phyloP scores from a whole-genome alignment of 2,329 filamentous ascomycete genomes.

The Cladosporium sp. region DNA sequence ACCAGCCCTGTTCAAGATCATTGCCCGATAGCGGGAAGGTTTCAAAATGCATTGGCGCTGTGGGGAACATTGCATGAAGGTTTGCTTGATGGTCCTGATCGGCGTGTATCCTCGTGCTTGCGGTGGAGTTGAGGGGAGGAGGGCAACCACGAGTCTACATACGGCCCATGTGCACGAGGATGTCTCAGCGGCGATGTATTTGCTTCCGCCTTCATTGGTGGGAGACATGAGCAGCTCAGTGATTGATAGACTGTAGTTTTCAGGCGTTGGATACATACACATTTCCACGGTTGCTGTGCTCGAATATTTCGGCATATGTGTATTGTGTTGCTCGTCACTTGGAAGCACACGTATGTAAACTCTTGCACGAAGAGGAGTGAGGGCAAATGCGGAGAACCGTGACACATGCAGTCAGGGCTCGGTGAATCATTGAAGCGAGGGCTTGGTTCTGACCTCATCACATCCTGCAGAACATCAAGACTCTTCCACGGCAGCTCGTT shows the following conservation, averaged over 20 bases:
- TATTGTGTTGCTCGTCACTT: too few species aligned
- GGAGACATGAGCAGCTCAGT: neutral
- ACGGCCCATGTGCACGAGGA: neutral
- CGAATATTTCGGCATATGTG: neutral
- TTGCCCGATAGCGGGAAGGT: neutral
- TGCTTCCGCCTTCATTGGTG: neutral
- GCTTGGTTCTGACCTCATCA: constrained; percentile 15
- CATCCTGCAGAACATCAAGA: neutral
- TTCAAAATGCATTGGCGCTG: neutral
- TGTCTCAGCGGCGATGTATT: neutral
- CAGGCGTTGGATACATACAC: neutral
- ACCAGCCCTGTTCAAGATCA: neutral
- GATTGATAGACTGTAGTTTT: neutral
- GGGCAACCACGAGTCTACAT: neutral
- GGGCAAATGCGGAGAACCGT: constrained; percentile 9
- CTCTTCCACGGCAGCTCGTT: neutral
- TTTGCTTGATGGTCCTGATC: constrained; percentile 2
- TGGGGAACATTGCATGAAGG: neutral
- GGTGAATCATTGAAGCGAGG: constrained; percentile 10
- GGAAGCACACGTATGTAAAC: neutral
- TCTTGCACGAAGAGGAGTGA: neutral
- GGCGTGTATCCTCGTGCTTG: neutral
- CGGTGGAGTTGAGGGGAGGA: too few species aligned
- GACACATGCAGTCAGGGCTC: neutral
- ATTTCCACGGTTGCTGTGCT: neutral